phyloP scores from a whole-genome alignment of 192 early-diverging fungal genomes.

The Cetraspora pellucida region DNA sequence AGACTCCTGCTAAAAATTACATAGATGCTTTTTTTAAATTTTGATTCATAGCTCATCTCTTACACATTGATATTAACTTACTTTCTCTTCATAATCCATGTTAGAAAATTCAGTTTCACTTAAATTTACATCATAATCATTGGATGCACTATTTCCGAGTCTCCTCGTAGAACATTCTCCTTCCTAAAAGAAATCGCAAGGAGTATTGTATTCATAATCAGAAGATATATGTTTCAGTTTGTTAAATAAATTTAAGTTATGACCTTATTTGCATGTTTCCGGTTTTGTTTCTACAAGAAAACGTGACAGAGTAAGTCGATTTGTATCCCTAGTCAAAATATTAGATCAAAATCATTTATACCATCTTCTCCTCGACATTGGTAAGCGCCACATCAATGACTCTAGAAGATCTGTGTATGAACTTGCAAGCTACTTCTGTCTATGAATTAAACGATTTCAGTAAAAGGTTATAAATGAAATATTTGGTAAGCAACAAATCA shows the following conservation, averaged over 20 bases:
- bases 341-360: neutral
- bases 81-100: neutral
- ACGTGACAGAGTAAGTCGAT: neutral
- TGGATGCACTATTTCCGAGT: neutral
- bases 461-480: slow-evolving; percentile 5
- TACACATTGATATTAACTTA: neutral
- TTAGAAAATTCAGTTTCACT: neutral
- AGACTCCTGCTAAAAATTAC: neutral
- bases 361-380: neutral
- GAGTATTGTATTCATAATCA: neutral
- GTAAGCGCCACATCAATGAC: neutral
- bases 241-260: slow-evolving; percentile 3
- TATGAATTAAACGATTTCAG: slow-evolving; percentile 11
- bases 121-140: neutral
- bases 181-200: neutral
- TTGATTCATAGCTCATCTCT: neutral
- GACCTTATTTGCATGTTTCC: neutral
- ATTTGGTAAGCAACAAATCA: slow-evolving; percentile 3
- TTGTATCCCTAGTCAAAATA: neutral
- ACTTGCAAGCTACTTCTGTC: slow-evolving; percentile 4
- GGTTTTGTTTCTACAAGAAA: slow-evolving; percentile 5
- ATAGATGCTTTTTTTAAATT: neutral
- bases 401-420: neutral
- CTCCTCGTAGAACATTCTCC: neutral
- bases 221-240: neutral